Percentiles rank a stretch among this genome's conserved stretches.
These are phyloP conservation scores for Barnettozyma salicaria DNA, from an alignment of 805 yeast species.

Conservation along the genomic window DNA sequence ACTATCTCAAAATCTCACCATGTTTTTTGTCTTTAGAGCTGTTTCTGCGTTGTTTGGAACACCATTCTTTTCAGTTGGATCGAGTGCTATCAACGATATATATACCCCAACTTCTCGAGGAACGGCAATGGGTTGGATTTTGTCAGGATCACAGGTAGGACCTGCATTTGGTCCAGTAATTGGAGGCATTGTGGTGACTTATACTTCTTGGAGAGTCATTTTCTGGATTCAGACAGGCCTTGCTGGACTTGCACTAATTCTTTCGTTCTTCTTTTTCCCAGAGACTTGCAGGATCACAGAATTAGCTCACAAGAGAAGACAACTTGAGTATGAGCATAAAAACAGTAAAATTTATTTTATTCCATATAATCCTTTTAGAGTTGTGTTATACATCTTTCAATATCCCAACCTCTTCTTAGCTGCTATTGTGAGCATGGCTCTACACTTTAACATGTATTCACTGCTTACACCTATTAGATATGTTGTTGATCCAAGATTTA, in stretches of 20 bases:
- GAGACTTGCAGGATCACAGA: conserved; percentile 38
- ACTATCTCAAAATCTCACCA: conserved; percentile 43
- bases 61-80: conserved; percentile 49
- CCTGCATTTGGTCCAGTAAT: conserved; percentile 48
- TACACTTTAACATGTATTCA: conserved; percentile 45
- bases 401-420: conserved; percentile 39
- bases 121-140: conserved; percentile 42
- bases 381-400: conserved; percentile 28
- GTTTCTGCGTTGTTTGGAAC: conserved; percentile 50
- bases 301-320: conserved; percentile 25
- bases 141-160: conserved; percentile 48
- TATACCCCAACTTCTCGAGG: conserved; percentile 46
- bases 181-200: conserved; percentile 52
- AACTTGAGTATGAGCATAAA: conserved; percentile 31
- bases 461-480: conserved; percentile 50
- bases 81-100: conserved; percentile 45
- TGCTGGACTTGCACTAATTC: conserved; percentile 30
- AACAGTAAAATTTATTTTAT: conserved; percentile 34
- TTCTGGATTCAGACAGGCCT: conserved; percentile 44
- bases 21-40: conserved; percentile 48
- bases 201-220: conserved; percentile 46
- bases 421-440: conserved; percentile 40
- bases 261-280: conserved; percentile 37
- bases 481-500: conserved; percentile 51
- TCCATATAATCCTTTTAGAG: conserved; percentile 4